Percentiles rank a stretch among this genome's conserved stretches.
phyloP scores from a whole-genome alignment of 2,329 filamentous ascomycete species.

The Hansfordia pulvinata region DNA sequence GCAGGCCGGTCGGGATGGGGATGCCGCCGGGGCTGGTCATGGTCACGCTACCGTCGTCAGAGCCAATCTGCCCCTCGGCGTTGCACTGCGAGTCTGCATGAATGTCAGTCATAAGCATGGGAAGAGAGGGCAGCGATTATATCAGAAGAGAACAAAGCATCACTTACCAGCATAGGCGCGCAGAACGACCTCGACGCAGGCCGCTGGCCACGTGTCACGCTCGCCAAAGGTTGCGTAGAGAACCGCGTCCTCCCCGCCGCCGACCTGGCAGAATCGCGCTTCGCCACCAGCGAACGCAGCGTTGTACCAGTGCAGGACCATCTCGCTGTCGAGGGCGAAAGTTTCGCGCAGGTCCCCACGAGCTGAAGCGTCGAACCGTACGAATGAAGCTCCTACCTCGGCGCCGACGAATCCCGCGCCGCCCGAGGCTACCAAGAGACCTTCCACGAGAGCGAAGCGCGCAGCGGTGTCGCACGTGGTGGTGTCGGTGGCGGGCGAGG shows the following conservation, averaged over 20 bases:
- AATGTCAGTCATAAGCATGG: background rate
- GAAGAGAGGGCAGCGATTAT: slow-evolving; percentile 1
- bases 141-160: slow-evolving; percentile 5
- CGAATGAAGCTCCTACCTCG: slow-evolving; percentile 6
- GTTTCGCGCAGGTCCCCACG: slow-evolving; percentile 4
- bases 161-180: too few species aligned
- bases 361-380: slow-evolving; percentile 5
- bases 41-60: slow-evolving; percentile 5
- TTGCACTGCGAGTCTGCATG: background rate
- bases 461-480: slow-evolving; percentile 9
- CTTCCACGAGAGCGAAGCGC: slow-evolving; percentile 9
- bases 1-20: slow-evolving; percentile 1
- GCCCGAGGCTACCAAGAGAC: slow-evolving; percentile 2
- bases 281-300: slow-evolving; percentile 9
- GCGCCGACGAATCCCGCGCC: slow-evolving; percentile 5
- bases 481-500: slow-evolving; percentile 5
- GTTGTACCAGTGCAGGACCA: slow-evolving; percentile 14
- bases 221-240: slow-evolving; percentile 10
- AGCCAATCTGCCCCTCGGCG: slow-evolving; percentile 5
- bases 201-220: slow-evolving; percentile 4
- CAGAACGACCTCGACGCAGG: slow-evolving; percentile 9
- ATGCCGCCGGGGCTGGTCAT: slow-evolving; percentile 1
- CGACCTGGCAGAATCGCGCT: slow-evolving; percentile 13
- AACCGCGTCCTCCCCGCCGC: slow-evolving; percentile 6
- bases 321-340: slow-evolving; percentile 7